phyloP scores from a whole-genome alignment of 371 early-diverging fungal genomes.

The Phascolomyces articulosus region DNA sequence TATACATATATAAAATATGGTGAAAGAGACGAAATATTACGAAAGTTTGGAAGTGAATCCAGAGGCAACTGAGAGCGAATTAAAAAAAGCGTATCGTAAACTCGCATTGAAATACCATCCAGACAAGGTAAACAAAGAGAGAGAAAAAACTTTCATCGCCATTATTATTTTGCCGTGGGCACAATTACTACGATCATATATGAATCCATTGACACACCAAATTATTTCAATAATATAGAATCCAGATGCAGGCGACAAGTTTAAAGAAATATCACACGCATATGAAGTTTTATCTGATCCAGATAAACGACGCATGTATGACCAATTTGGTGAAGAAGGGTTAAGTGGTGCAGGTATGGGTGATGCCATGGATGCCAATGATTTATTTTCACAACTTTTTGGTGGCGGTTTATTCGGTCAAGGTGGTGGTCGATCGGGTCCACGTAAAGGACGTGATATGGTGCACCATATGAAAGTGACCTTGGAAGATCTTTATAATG shows the following conservation, averaged over 20 bases:
- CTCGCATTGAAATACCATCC: constrained; percentile 95
- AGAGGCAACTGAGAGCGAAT: constrained; percentile 78
- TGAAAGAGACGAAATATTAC: constrained; percentile 89
- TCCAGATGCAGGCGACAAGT: constrained; percentile 85
- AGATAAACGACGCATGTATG: constrained; percentile 78
- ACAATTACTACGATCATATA: too few species aligned
- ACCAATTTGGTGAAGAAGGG: constrained; percentile 87
- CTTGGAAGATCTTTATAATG: constrained; percentile 95
- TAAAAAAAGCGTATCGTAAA: constrained; percentile 92
- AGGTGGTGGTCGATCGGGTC: constrained; percentile 64
- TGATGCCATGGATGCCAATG: constrained; percentile 73
- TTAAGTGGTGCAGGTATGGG: constrained; percentile 66
- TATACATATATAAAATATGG: constrained; percentile 45
- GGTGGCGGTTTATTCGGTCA: constrained; percentile 59
- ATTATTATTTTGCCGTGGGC: constrained; percentile 9
- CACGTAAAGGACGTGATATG: constrained; percentile 79
- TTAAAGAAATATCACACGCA: constrained; percentile 93
- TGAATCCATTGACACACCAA: too few species aligned
- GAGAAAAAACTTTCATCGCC: neutral
- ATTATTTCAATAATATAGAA: constrained; percentile 48
- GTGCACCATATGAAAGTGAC: constrained; percentile 81
- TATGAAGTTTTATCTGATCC: constrained; percentile 93
- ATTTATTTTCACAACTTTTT: constrained; percentile 90
- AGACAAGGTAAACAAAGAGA: constrained; percentile 72
- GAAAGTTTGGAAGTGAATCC: constrained; percentile 89